Evolutionary conservation across 2,329 filamentous ascomycete genomes (phyloP), one percentile per base, ranked within the genome.

Genomic region (Penicillium sumatraense): DNA sequence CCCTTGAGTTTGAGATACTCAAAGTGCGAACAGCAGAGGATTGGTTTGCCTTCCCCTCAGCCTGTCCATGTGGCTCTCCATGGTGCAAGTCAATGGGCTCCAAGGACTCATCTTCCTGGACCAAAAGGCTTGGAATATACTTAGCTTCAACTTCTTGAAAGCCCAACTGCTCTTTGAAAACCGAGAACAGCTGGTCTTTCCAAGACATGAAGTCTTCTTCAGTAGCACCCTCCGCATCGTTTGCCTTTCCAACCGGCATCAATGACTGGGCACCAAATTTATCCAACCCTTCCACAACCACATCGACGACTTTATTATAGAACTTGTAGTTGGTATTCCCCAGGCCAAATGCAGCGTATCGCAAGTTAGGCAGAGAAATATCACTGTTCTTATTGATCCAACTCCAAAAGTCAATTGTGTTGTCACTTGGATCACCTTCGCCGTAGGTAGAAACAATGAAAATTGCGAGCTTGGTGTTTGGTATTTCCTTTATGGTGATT

Each of bases 241-340:
- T 91, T 61, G 92, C 93, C 78, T 96, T 92, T 60, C 92, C 93
- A 53, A 91, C 89, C 45, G 87, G 82, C 49, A 92, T 89, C 56
- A 96, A 88, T 57, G 89, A 83, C 65, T 84, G 82, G 6, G 89
- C 93, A 42, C 93, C 92, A 5, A 92, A 82, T 67, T 87, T 89
- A 67, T 86, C 80, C 49, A 97, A 79, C 49, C 84, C 85, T 74
- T 89, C 88, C 75, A 90, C 85, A 52, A 96, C 87, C 59, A 91
- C 90, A 75, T 92, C 90, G 54, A 96, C 90, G 86, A 97, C 93
- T 46, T 89, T 89, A 80, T 97, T 97, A 82, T 96, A 97, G 79
- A 96, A 92, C 73, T 96, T 92, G 74, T 97, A 97, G 27, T 93
- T 96, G 80, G 96, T 96, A 81, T 97, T 97, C 55, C 93, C 93